Base-by-base conservation (phyloP, 345 rosid species). In the Citrus medica region DNA sequence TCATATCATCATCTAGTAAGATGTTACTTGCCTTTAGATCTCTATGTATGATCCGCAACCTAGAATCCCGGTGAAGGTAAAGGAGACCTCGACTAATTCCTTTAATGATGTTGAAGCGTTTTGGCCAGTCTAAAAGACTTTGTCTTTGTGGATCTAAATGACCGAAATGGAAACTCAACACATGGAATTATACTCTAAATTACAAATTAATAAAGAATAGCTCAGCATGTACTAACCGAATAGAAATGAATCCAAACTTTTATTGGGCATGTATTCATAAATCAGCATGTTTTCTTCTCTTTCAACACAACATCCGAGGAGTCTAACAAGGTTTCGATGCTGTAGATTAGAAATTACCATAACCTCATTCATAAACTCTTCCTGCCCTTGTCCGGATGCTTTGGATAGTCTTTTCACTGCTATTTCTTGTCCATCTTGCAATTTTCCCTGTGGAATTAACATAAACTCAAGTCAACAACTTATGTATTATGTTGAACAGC, bases 371-470 rank as follows among this genome's bases (percentile, higher is more conserved):
- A 80, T 84, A 61, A 92, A 88, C 67, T 91, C 92, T 64, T 80
- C 80, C 0, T 84, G 68, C 9, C 96, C 98, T 82, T 90, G 94
- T n/a, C 90, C 86, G 0, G 98, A 93, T 32, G 74, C 78, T 4
- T 86, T 72, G 6, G 91, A 85, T 8, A 90, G 81, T 78, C 90
- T 85, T 82, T 93, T 93, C 53, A 88, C 90, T 6, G 92, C 96
- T 33, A 93, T 82, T 40, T 87, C 84, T 71, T 56, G 76, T 22
- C 91, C 91, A 80, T 80, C 75, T 0, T 70, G 38, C 9, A 93
- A 62, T 33, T 22, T 77, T 10, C 96, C 98, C 96, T 92, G 75
- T 38, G 13, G 51, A 46, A 46, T 46, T 12, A 65, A 55, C 2
- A 58, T 17, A 62, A n/a, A 48, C 38, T 37, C 51, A 16, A 27